Conservation (phyloP, 306 rosid genomes). For the Medicago ruthenica region DNA sequence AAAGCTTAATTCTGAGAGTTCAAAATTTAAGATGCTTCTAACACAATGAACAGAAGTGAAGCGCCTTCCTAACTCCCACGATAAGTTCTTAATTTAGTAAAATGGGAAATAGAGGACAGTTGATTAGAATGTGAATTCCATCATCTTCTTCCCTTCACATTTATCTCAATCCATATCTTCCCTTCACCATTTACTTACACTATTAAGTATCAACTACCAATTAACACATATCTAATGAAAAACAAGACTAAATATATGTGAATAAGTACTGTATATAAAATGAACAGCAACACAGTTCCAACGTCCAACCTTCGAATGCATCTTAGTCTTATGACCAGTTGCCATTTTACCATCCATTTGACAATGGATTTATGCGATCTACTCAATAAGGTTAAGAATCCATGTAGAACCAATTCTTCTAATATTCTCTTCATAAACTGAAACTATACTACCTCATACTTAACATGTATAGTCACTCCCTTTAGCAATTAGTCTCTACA, state of each 20-base stretch:
- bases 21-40: background rate
- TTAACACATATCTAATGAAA: no score
- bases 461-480: background rate
- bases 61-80: background rate
- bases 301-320: conserved; percentile 9
- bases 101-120: background rate
- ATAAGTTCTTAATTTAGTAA: background rate
- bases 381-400: background rate
- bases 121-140: no score
- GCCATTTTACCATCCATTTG: background rate
- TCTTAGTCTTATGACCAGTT: background rate
- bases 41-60: background rate
- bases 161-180: no score
- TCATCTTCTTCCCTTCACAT: no score
- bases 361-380: conserved; percentile 5
- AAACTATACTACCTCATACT: background rate
- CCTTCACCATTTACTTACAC: no score
- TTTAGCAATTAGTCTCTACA: no score
- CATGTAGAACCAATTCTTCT: background rate
- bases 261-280: background rate
- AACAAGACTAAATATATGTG: no score
- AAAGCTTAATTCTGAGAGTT: conserved; percentile 11
- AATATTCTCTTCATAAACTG: conserved; percentile 8
- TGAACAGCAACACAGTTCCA: background rate
- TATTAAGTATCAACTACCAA: no score